Conservation (phyloP, 805 yeast genomes). For the Sugiyamaella marilandica region DNA sequence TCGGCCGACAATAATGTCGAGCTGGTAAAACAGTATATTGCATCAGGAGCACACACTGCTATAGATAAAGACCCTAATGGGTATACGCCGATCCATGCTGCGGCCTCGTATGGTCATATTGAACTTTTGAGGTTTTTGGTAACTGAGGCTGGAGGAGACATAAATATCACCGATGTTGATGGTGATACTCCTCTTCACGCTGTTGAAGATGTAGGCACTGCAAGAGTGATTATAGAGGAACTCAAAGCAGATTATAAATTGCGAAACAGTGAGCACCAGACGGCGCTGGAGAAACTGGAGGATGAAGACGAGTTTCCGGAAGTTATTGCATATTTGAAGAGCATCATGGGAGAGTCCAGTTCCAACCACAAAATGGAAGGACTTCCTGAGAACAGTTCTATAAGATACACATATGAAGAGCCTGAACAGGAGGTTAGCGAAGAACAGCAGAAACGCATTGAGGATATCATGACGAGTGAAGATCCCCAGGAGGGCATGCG, state of each 20-base stretch:
- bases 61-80: slow-evolving; percentile 87
- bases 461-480: slow-evolving; percentile 69
- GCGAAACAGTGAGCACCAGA: slow-evolving; percentile 69
- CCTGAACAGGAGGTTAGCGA: slow-evolving; percentile 38
- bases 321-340: slow-evolving; percentile 56
- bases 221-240: slow-evolving; percentile 60
- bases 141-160: slow-evolving; percentile 59
- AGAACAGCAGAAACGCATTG: slow-evolving; percentile 59
- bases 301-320: slow-evolving; percentile 87
- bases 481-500: slow-evolving; percentile 76
- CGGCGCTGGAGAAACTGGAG: slow-evolving; percentile 65
- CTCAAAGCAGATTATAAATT: slow-evolving; percentile 60
- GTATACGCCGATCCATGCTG: slow-evolving; percentile 96
- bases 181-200: slow-evolving; percentile 97
- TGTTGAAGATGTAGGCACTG: slow-evolving; percentile 66
- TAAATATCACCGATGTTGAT: slow-evolving; percentile 77
- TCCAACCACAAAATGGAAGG: slow-evolving; percentile 23
- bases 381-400: slow-evolving; percentile 24
- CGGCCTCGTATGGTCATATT: slow-evolving; percentile 84
- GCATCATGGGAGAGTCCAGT: slow-evolving; percentile 35
- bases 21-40: slow-evolving; percentile 53
- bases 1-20: slow-evolving; percentile 76
- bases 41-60: slow-evolving; percentile 50
- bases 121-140: slow-evolving; percentile 60
- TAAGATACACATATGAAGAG: slow-evolving; percentile 25